Evolutionary conservation across 2,329 filamentous ascomycete genomes (phyloP).

Genomic region (Orbilia quercus): DNA sequence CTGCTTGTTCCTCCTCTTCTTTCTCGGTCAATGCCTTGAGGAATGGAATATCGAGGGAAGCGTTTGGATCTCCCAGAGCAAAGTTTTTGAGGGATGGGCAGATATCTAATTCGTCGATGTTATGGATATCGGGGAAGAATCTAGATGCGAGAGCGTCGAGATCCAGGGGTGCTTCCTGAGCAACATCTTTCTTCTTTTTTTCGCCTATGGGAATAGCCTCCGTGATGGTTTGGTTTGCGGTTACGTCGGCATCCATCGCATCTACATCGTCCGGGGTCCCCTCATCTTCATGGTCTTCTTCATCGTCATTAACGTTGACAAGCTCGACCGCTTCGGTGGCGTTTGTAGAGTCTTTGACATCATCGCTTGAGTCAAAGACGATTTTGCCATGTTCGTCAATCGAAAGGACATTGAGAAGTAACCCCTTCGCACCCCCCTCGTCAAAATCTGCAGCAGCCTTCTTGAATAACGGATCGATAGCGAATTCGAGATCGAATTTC

Average conservation of each 20-base stretch:
- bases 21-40: conserved; percentile 84
- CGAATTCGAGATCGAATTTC: conserved; percentile 96
- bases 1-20: conserved; percentile 68
- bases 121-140: conserved; percentile 85
- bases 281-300: conserved; percentile 48
- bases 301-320: conserved; percentile 58
- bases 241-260: conserved; percentile 63
- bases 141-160: conserved; percentile 77
- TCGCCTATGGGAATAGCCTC: conserved; percentile 62
- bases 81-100: conserved; percentile 95
- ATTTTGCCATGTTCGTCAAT: conserved; percentile 93
- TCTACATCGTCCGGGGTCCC: conserved; percentile 1
- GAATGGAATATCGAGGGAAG: conserved; percentile 89
- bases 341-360: conserved; percentile 70
- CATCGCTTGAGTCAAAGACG: conserved; percentile 98
- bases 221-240: conserved; percentile 60
- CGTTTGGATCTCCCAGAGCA: conserved; percentile 81
- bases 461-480: conserved; percentile 98
- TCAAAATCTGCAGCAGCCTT: conserved; percentile 98
- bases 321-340: conserved; percentile 60
- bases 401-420: conserved; percentile 94
- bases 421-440: conserved; percentile 93
- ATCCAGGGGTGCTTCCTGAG: conserved; percentile 79
- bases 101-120: conserved; percentile 85
- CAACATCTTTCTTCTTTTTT: conserved; percentile 63